Base-by-base conservation (phyloP, 805 yeast genomes). In the Yamadazyma paraphyllophila region DNA sequence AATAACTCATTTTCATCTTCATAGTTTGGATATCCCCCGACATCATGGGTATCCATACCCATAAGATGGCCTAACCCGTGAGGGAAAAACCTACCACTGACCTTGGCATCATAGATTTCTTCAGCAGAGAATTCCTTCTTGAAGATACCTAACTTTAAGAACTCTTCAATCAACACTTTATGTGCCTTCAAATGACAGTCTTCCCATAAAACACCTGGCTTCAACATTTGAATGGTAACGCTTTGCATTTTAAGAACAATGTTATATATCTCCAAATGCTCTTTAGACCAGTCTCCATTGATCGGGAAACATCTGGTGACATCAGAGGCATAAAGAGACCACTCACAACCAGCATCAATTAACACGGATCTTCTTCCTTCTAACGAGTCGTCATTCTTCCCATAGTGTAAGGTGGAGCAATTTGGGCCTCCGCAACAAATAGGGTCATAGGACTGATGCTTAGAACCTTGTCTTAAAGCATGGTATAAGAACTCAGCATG, bases 281-380 rank as follows among this genome's bases (percentile, higher is more conserved):
- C 98, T 51, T 78, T 79, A 7, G 91, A 80, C 90, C 96, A 92
- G 44, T 83, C 82, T 6, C 99, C 99, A 50, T 74, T 78, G 45
- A 89, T 81, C 25, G 99, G 99, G 79, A 90, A 92, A 61, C 95
- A 87, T 61, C 99, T 79, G 12, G 99, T 94, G 36, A 94, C 97
- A 62, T 92, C 99, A 36, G 89, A 76, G 2, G 97, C 91, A 65
- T 92, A 92, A 62, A 88, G 82, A 52, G 80, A 79, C 97, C 97
- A 92, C 66, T 92, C 98, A 2, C 97, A 96, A 45, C 99, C 99
- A 7, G 98, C 97, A 69, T 92, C 99, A 44, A 92, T 83, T 50
- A 92, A 76, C 10, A 92, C 76, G 5, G 91, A 77, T 39, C 78
- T 80, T 57, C 81, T 82, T 3, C 74, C 68, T 42, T 80, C 84